Evolutionary conservation across 345 rosid species (phyloP).

Genomic region (Camelina laxa): DNA sequence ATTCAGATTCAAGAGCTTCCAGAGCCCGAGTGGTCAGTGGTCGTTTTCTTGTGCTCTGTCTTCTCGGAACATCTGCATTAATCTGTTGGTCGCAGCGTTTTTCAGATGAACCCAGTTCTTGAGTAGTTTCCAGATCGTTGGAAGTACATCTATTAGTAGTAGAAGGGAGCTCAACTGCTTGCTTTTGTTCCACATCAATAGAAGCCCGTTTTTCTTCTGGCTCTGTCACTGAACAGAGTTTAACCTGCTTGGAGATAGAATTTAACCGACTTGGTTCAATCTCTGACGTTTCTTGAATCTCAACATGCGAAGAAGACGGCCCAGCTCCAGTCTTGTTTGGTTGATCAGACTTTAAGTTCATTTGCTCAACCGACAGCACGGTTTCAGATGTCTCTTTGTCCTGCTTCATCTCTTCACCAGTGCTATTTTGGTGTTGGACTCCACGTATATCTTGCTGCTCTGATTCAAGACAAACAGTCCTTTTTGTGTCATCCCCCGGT

Average conservation of each 20-base stretch:
- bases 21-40: slow-evolving; percentile 67
- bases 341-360: slow-evolving; percentile 34
- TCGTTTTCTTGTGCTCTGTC: slow-evolving; percentile 76
- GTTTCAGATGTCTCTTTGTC: slow-evolving; percentile 40
- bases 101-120: slow-evolving; percentile 36
- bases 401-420: slow-evolving; percentile 29
- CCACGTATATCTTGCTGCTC: slow-evolving; percentile 39
- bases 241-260: slow-evolving; percentile 23
- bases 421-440: slow-evolving; percentile 27
- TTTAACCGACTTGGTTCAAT: slow-evolving; percentile 26
- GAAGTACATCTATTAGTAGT: slow-evolving; percentile 11
- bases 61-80: slow-evolving; percentile 47
- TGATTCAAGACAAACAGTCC: slow-evolving; percentile 32
- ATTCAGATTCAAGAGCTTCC: slow-evolving; percentile 70
- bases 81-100: slow-evolving; percentile 28
- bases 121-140: slow-evolving; percentile 26
- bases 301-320: slow-evolving; percentile 43
- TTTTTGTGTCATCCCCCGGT: slow-evolving; percentile 13
- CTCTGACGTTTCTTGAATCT: slow-evolving; percentile 41
- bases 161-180: slow-evolving; percentile 29
- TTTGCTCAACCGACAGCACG: slow-evolving; percentile 21
- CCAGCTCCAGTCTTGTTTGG: slow-evolving; percentile 34
- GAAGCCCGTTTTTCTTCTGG: slow-evolving; percentile 27
- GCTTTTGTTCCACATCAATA: slow-evolving; percentile 30
- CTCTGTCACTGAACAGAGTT: slow-evolving; percentile 24